Percentiles rank a stretch among this genome's conserved stretches.
These are phyloP conservation scores for Paramyrothecium sp. DNA, from an alignment of 2,329 filamentous ascomycete genomes.

Conservation along the genomic window DNA sequence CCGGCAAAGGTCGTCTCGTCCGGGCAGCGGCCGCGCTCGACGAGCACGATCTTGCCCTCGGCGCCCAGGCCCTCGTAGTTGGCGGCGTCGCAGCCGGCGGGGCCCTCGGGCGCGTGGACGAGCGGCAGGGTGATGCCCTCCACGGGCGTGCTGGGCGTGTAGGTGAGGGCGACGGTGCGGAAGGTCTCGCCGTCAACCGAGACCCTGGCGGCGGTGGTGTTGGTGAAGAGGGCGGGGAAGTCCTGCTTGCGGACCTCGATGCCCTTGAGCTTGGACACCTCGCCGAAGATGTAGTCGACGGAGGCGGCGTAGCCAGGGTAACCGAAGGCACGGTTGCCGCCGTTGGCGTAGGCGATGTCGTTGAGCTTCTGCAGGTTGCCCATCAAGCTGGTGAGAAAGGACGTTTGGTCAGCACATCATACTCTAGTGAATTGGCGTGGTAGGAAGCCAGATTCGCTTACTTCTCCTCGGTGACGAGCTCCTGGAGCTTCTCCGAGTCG, in stretches of 20 bases:
- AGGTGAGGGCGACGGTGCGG: constrained; percentile 24
- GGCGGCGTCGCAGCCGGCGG: constrained; percentile 17
- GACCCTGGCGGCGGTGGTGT: constrained; percentile 18
- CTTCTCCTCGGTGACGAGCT: constrained; percentile 5
- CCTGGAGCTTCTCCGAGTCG: constrained; percentile 16
- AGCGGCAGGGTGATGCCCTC: constrained; percentile 24
- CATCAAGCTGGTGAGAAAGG: constrained; percentile 17
- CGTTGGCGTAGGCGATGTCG: constrained; percentile 27
- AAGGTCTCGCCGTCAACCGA: constrained; percentile 21
- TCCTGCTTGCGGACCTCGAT: constrained; percentile 27
- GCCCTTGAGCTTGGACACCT: constrained; percentile 23
- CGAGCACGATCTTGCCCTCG: constrained; percentile 27
- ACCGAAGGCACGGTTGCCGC: constrained; percentile 28
- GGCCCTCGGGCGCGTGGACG: constrained; percentile 22
- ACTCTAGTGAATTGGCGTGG: too few relatives aligned
- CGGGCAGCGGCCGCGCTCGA: constrained; percentile 27
- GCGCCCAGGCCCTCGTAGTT: constrained; percentile 23
- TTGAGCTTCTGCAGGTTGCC: constrained; percentile 23
- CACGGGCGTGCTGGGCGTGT: constrained; percentile 26
- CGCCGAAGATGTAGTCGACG: constrained; percentile 24
- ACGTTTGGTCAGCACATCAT: rapidly evolving
- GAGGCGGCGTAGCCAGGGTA: constrained; percentile 32
- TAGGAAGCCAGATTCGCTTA: neutral
- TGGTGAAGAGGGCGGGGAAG: constrained; percentile 23
- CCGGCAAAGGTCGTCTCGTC: constrained; percentile 28